phyloP scores from a whole-genome alignment of 352 stramenopile species.

The Aphanomyces stellatus region DNA sequence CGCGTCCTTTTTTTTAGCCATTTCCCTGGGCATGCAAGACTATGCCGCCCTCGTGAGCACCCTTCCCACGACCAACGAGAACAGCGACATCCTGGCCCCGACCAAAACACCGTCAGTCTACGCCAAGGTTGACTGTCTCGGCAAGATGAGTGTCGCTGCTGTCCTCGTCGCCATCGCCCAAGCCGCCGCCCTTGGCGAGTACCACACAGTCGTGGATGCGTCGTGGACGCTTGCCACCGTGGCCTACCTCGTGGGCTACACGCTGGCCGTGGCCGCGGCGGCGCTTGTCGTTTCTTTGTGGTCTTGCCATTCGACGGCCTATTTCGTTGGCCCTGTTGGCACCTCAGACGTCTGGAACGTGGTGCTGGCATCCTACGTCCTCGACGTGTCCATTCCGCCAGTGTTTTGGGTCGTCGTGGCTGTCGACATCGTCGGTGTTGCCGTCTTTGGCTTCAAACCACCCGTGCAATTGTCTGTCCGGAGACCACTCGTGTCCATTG shows the following conservation, averaged over 20 bases:
- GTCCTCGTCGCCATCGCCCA: slow-evolving; percentile 44
- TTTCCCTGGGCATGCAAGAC: slow-evolving; percentile 65
- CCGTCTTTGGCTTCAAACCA: too few relatives aligned
- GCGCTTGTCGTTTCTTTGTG: too few relatives aligned
- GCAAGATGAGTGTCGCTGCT: slow-evolving; percentile 44
- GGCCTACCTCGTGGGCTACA: too few relatives aligned
- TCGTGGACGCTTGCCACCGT: too few relatives aligned
- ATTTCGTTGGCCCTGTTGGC: too few relatives aligned
- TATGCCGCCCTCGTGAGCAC: slow-evolving; percentile 57
- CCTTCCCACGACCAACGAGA: slow-evolving; percentile 35
- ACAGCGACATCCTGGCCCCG: slow-evolving; percentile 45
- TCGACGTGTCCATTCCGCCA: neutral
- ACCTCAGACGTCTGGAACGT: neutral
- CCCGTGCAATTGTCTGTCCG: too few relatives aligned
- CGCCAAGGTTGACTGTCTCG: too few relatives aligned
- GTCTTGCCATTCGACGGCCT: too few relatives aligned
- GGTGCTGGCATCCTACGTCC: neutral
- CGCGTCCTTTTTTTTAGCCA: slow-evolving; percentile 47
- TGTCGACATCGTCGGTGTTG: neutral
- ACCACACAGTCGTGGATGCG: slow-evolving; percentile 33
- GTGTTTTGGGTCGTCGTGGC: neutral
- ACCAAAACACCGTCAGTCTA: too few relatives aligned
- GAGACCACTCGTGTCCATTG: too few relatives aligned
- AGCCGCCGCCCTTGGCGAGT: slow-evolving; percentile 31
- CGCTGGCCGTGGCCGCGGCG: too few relatives aligned